Evolutionary conservation across 306 rosid species (phyloP), one percentile per base, ranked within the genome.

Genomic region (Urtica urens): DNA sequence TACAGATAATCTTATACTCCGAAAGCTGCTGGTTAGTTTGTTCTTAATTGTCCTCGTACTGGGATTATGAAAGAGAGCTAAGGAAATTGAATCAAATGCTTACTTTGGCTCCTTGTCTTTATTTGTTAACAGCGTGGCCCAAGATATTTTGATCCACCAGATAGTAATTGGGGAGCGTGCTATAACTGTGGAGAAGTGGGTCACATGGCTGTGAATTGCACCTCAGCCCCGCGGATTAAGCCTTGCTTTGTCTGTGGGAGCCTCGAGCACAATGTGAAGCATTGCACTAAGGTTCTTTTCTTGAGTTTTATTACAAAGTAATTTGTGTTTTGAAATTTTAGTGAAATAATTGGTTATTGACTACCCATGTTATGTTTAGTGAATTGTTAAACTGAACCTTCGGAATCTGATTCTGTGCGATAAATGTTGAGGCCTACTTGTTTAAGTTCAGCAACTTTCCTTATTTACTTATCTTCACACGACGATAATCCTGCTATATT

Each of bases 71-170:
- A n/a, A n/a, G n/a, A n/a, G n/a, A n/a, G n/a, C n/a, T n/a, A n/a
- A n/a, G n/a, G n/a, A n/a, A n/a, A n/a, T n/a, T n/a, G n/a, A n/a
- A n/a, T n/a, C n/a, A n/a, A n/a, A n/a, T 35, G 70, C 78, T 65
- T 75, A 71, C 69, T 49, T 63, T 72, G 66, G 65, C 72, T 29
- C 59, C 45, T 47, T 72, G 45, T 54, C 68, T 58, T 42, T 72
- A 74, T 56, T 26, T 16, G 29, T 6, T 74, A 55, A 55, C 87
- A 90, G 94, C 82, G 96, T 38, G 94, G 94, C 59, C 96, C 96
- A 9, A 85, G 99, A 71, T 92, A 92, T 62, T 92, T 92, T 65
- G 99, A 92, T 71, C 93, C 94, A 39, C 96, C 94, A 2, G 73
- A 77, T 60, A 72, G 66, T 64, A 63, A 76, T 63, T 92, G 99